Base-by-base conservation (phyloP, 108 stramenopile genomes). In the Seminavis robusta region DNA sequence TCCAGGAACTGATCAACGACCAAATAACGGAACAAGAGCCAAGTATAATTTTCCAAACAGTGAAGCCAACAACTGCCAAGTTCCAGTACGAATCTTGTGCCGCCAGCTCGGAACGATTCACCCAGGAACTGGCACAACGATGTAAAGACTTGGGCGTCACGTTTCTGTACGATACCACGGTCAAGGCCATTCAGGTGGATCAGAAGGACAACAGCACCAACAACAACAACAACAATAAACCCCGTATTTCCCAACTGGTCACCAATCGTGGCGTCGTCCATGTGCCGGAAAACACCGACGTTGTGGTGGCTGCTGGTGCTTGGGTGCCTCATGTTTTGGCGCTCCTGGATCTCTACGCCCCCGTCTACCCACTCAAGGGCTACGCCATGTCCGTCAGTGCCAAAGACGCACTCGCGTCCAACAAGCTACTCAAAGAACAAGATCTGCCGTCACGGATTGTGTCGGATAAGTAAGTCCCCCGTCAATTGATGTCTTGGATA, bases 361-460 rank as follows among this genome's bases (percentile, higher is more conserved):
- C 71, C n/a, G 71, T 72, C 0, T 72, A 72, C 44, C 71, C 71
- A 10, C 44, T 72, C 17, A 72, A 65, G 33, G 71, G 71, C 6
- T 72, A 72, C 41, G 64, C 65, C n/a, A 63, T 70, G 62, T 30
- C 33, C 13, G 34, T 70, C 10, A 45, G 41, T 32, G 69, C 69
- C 1, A 37, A 63, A 15, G 56, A 70, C 30, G 52, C 44, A 15
- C 40, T 72, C 3, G 15, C 43, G 8, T 38, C 34, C 2, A 63
- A 39, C 19, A 30, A 19, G 44, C 27, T 16, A 11, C 44, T 63
- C 24, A 63, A 49, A 30, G 30, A 4, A 26, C 8, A 56, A 24
- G 62, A 70, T 16, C 49, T 72, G 10, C 71, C 71, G 0, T 33
- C 37, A n/a, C 59, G 65, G 15, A 65, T 72, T 53, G 59, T 72